These are phyloP conservation scores for Lavandula angustifolia DNA, from an alignment of 257 asterid genomes.

Conservation along the genomic window DNA sequence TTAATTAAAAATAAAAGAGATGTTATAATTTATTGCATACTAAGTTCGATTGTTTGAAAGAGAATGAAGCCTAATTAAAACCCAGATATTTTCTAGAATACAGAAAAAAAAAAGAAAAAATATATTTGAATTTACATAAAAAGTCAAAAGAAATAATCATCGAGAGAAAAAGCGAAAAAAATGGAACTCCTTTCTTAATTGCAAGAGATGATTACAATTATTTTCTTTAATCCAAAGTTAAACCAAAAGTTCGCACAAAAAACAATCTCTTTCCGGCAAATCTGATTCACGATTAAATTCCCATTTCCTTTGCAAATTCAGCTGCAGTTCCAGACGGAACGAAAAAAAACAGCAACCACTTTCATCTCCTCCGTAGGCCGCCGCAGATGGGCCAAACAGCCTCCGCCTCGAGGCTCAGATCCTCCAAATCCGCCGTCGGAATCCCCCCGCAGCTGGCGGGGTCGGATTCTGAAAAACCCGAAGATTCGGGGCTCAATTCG, in stretches of 20 bases:
- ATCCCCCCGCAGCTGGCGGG: conserved; percentile 20
- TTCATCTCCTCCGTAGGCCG: conserved; percentile 36
- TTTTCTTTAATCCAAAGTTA: conserved; percentile 4
- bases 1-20: background rate
- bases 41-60: background rate
- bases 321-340: conserved; percentile 12
- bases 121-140: background rate
- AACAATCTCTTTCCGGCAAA: conserved; percentile 11
- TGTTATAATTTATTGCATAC: no score
- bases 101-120: background rate
- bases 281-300: conserved; percentile 11
- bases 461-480: conserved; percentile 25
- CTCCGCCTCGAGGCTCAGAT: conserved; percentile 46
- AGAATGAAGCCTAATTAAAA: background rate
- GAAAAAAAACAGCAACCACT: background rate
- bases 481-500: conserved; percentile 16
- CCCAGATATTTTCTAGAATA: background rate
- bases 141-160: conserved; percentile 14
- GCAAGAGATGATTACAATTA: conserved; percentile 6
- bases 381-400: conserved; percentile 71
- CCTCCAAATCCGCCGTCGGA: conserved; percentile 35
- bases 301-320: conserved; percentile 30
- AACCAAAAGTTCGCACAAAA: conserved; percentile 29
- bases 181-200: conserved; percentile 5
- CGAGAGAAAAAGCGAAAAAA: background rate